Conservation (phyloP, 768 basidiomycete genomes). For the Xerocomellus amylosporus region DNA sequence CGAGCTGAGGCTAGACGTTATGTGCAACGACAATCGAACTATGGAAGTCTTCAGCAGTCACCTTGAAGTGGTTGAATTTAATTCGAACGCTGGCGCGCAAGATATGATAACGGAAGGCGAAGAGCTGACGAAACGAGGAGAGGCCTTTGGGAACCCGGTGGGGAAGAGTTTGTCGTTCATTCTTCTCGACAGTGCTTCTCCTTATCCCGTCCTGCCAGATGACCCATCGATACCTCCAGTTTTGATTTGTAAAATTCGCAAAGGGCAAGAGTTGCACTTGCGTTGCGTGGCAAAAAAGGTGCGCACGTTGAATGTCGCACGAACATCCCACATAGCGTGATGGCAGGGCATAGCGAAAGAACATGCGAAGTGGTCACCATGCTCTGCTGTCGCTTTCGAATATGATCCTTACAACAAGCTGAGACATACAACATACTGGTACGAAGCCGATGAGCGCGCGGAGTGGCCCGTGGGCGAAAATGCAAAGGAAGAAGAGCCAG, state of each 20-base stretch:
- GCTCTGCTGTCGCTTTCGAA: constrained; percentile 92
- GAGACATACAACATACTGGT: constrained; percentile 95
- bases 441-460: constrained; percentile 68
- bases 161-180: constrained; percentile 63
- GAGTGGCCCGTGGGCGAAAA: constrained; percentile 96
- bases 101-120: constrained; percentile 48
- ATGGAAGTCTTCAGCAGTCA: constrained; percentile 87
- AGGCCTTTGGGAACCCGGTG: constrained; percentile 77
- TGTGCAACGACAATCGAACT: constrained; percentile 67
- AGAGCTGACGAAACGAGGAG: constrained; percentile 69
- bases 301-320: constrained; percentile 11
- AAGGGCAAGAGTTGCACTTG: constrained; percentile 87
- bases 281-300: constrained; percentile 93
- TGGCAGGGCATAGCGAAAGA: constrained; percentile 94
- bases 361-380: constrained; percentile 98
- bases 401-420: constrained; percentile 98
- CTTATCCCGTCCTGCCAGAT: constrained; percentile 38
- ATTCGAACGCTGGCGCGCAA: constrained; percentile 38
- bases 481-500: constrained; percentile 77
- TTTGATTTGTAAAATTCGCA: constrained; percentile 86
- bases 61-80: constrained; percentile 58
- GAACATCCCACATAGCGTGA: background rate
- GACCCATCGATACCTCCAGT: constrained; percentile 65
- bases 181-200: constrained; percentile 3
- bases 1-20: constrained; percentile 70